Percentiles rank a stretch among this genome's conserved stretches.
These are phyloP conservation scores for Fusarium azukiicola DNA, from an alignment of 2,329 filamentous ascomycete genomes.

Conservation along the genomic window DNA sequence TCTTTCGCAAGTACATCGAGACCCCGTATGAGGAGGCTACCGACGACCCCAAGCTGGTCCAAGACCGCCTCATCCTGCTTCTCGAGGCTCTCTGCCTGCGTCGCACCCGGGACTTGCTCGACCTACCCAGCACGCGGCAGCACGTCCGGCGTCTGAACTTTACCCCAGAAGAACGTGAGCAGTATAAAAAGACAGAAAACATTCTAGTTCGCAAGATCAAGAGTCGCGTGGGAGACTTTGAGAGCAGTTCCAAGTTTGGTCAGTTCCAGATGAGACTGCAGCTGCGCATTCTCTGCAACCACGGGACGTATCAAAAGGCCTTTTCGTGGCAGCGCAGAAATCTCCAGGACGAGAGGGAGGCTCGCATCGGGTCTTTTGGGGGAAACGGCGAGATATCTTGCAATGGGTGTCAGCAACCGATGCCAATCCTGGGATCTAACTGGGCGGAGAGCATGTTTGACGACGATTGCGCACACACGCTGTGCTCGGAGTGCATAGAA, in stretches of 20 bases:
- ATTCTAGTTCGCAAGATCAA: background rate
- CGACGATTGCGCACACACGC: background rate
- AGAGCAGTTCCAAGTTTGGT: slow-evolving; percentile 16
- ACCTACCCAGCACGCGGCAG: background rate
- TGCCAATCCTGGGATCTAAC: slow-evolving; percentile 6
- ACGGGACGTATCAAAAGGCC: slow-evolving; percentile 2
- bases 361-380: background rate
- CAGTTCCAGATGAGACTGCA: slow-evolving; percentile 7
- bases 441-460: background rate
- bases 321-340: slow-evolving; percentile 7
- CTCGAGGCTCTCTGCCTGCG: background rate
- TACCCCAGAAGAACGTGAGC: background rate
- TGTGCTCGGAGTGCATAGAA: background rate
- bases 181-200: background rate
- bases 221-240: background rate
- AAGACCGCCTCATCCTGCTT: background rate
- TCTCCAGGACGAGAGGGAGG: slow-evolving; percentile 3
- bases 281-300: background rate
- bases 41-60: background rate
- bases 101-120: background rate
- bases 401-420: background rate
- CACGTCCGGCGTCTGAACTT: background rate
- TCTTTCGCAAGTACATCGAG: background rate
- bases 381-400: background rate
- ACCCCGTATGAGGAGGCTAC: background rate